Evolutionary conservation across 768 basidiomycete species (phyloP).

Genomic region (Boletales sp.): DNA sequence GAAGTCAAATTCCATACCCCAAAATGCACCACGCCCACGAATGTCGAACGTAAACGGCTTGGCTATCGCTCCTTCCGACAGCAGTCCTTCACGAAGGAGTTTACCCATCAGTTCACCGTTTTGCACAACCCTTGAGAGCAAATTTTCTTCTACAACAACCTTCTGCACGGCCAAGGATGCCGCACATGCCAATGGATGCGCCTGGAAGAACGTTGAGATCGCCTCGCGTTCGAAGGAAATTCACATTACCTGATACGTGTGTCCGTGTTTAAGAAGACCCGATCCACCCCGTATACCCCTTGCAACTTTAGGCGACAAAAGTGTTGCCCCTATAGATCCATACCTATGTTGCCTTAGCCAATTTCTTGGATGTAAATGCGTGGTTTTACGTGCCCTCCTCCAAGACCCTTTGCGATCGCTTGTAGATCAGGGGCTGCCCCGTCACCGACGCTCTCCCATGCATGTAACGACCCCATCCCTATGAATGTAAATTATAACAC

Average conservation of each 20-base stretch:
- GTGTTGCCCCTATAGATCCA: slow-evolving; percentile 76
- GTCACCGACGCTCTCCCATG: slow-evolving; percentile 82
- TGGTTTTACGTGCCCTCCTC: slow-evolving; percentile 63
- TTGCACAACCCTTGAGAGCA: slow-evolving; percentile 59
- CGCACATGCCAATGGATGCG: slow-evolving; percentile 72
- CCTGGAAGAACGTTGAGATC: slow-evolving; percentile 36
- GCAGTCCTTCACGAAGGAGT: slow-evolving; percentile 53
- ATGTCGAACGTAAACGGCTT: slow-evolving; percentile 74
- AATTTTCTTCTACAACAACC: slow-evolving; percentile 63
- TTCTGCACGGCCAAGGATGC: slow-evolving; percentile 80
- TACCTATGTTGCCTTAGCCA: slow-evolving; percentile 43
- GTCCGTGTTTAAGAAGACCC: slow-evolving; percentile 79
- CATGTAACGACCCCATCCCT: slow-evolving; percentile 88
- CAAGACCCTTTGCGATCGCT: slow-evolving; percentile 85
- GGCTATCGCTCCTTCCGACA: slow-evolving; percentile 51
- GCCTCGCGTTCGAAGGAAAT: not conserved
- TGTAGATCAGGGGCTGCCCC: slow-evolving; percentile 79
- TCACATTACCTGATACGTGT: slow-evolving; percentile 68
- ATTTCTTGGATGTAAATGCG: not conserved
- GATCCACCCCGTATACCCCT: slow-evolving; percentile 65
- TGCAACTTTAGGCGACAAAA: slow-evolving; percentile 70
- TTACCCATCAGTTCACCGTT: slow-evolving; percentile 60
- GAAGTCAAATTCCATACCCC: slow-evolving; percentile 82
- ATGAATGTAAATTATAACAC: not conserved
- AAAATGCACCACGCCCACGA: slow-evolving; percentile 81